Percentiles rank a stretch among this genome's conserved stretches.
Evolutionary conservation across 352 stramenopile genomes (phyloP).

Genomic region (Pythium myriotylum): DNA sequence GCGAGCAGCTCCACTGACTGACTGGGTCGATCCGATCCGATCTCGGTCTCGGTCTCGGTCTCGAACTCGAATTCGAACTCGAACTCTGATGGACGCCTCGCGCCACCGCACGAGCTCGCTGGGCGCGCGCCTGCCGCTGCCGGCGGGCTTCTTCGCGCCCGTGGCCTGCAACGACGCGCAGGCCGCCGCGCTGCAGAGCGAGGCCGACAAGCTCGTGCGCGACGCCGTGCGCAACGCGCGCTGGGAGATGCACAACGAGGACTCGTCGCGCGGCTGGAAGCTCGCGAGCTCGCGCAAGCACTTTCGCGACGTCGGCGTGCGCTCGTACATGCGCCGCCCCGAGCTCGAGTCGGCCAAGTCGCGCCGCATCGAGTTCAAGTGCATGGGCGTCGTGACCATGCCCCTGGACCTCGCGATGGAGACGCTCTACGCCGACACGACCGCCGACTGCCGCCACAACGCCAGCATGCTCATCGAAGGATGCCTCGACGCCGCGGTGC

Average conservation of each 20-base stretch:
- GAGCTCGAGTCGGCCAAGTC: conserved; percentile 43
- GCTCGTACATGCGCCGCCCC: conserved; percentile 53
- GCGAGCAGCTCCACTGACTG: background rate
- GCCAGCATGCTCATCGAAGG: conserved; percentile 55
- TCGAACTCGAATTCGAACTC: too few species aligned
- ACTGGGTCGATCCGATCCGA: background rate
- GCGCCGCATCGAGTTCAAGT: conserved; percentile 60
- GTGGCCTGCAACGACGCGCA: conserved; percentile 43
- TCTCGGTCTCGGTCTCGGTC: too few species aligned
- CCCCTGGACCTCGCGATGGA: conserved; percentile 47
- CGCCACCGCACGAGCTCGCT: conserved; percentile 13
- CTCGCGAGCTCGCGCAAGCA: conserved; percentile 69
- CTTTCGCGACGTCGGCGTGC: conserved; percentile 66
- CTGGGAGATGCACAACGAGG: conserved; percentile 67
- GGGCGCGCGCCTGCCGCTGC: conserved; percentile 39
- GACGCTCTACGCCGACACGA: conserved; percentile 64
- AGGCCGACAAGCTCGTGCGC: conserved; percentile 24
- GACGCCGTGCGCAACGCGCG: conserved; percentile 44
- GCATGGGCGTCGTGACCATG: conserved; percentile 60
- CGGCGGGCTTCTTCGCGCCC: conserved; percentile 46
- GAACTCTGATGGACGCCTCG: conserved; percentile 9
- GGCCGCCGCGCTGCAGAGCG: conserved; percentile 36
- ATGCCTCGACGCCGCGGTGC: conserved; percentile 61
- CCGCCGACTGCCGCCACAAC: conserved; percentile 60
- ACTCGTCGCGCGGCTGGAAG: conserved; percentile 63